Percentiles rank a stretch among this genome's conserved stretches.
Conservation (phyloP, 164 flowering plant genomes). For the Protea cynaroides region DNA sequence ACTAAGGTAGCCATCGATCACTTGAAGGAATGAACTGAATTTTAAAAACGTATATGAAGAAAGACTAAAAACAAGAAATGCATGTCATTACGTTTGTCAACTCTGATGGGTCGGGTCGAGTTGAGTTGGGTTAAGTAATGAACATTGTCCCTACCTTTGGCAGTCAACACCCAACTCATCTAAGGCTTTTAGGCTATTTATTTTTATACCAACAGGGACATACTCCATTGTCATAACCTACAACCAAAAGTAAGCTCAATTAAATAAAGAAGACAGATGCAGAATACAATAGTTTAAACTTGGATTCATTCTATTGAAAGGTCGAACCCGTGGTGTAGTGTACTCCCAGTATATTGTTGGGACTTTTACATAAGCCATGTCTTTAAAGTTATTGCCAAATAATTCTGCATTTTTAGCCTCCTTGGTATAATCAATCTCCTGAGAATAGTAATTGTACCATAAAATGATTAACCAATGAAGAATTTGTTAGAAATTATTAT, state of each 20-base stretch:
- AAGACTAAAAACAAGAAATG: no score
- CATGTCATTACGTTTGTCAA: no score
- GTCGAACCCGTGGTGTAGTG: constrained; percentile 88
- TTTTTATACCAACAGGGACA: constrained; percentile 97
- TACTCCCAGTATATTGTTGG: constrained; percentile 78
- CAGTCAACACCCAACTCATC: constrained; percentile 96
- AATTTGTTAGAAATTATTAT: no score
- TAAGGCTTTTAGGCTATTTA: constrained; percentile 84
- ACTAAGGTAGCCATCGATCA: no score
- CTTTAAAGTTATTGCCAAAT: constrained; percentile 81
- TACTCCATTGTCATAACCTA: constrained; percentile 98
- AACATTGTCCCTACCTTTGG: constrained; percentile 45
- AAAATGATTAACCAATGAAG: neutral
- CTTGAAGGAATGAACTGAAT: no score
- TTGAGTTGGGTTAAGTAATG: no score
- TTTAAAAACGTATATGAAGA: no score
- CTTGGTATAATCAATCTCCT: constrained; percentile 97
- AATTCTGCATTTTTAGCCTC: constrained; percentile 92
- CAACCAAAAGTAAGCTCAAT: constrained; percentile 12
- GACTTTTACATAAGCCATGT: constrained; percentile 86
- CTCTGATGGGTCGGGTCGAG: no score
- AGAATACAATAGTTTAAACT: neutral
- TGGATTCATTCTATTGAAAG: neutral
- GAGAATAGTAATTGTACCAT: constrained; percentile 18
- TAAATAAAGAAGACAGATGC: constrained; percentile 1